These are phyloP conservation scores for Mucuna pruriens DNA, from an alignment of 306 rosid genomes.

Conservation along the genomic window DNA sequence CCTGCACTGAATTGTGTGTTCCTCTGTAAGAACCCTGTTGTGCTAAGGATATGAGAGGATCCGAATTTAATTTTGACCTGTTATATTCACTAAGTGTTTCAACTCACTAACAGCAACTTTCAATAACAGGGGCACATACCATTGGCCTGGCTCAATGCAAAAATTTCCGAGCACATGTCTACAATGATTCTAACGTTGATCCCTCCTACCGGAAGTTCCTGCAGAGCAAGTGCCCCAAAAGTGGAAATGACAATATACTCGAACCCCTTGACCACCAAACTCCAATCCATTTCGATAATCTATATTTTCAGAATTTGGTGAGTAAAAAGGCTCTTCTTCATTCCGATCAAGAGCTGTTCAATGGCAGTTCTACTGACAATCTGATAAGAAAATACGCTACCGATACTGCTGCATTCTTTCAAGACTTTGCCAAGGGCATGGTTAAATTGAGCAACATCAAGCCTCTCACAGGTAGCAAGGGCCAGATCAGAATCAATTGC, in stretches of 20 bases:
- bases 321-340: conserved; percentile 56
- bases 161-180: conserved; percentile 52
- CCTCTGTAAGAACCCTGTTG: background rate
- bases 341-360: conserved; percentile 64
- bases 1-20: background rate
- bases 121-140: conserved; percentile 60
- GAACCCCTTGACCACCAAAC: conserved; percentile 57
- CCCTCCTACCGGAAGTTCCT: conserved; percentile 51
- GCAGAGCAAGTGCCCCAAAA: conserved; percentile 53
- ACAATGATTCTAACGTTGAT: conserved; percentile 59
- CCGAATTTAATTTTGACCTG: background rate
- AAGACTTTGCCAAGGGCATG: conserved; percentile 57
- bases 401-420: conserved; percentile 28
- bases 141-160: conserved; percentile 60
- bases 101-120: background rate
- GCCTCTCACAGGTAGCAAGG: conserved; percentile 58
- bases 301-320: conserved; percentile 53
- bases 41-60: background rate
- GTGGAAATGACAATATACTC: conserved; percentile 45
- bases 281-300: conserved; percentile 58
- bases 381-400: conserved; percentile 53
- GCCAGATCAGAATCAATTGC: conserved; percentile 68
- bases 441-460: conserved; percentile 55
- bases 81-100: background rate
- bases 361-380: conserved; percentile 45